These are phyloP conservation scores for Chytridiales sp. DNA, from an alignment of 371 early-diverging fungal genomes.

Conservation along the genomic window DNA sequence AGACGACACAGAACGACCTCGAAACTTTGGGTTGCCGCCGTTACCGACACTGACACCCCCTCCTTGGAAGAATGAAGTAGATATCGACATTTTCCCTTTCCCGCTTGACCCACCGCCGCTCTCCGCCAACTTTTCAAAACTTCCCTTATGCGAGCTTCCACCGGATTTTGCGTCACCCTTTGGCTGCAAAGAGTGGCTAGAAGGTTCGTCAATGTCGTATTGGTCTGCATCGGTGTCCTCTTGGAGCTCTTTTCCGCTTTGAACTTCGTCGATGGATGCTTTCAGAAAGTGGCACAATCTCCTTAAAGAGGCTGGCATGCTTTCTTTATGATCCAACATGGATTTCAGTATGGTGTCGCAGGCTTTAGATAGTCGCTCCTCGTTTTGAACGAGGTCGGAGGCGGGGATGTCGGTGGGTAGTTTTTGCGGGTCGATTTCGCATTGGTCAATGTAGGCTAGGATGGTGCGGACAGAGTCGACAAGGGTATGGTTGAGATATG, in stretches of 20 bases:
- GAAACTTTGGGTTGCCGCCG: too few species aligned
- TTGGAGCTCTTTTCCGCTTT: not conserved
- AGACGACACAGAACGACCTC: too few species aligned
- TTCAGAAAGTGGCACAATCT: conserved; percentile 39
- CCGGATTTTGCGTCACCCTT: not conserved
- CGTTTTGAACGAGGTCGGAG: conserved; percentile 17
- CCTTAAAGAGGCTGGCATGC: conserved; percentile 34
- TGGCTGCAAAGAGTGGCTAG: not conserved
- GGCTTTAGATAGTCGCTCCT: conserved; percentile 19
- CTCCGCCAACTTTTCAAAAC: not conserved
- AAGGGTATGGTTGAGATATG: conserved; percentile 34
- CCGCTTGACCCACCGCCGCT: not conserved
- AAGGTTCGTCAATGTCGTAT: not conserved
- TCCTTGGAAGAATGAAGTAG: too few species aligned
- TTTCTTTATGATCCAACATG: conserved; percentile 23
- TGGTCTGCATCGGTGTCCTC: not conserved
- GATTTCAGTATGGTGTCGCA: conserved; percentile 23
- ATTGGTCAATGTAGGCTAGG: conserved; percentile 25
- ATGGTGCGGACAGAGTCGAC: conserved; percentile 30
- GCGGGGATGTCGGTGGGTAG: conserved; percentile 4
- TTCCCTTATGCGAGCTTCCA: conserved; percentile 1
- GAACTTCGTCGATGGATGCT: conserved; percentile 21
- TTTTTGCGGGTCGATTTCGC: conserved; percentile 48
- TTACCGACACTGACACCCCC: too few species aligned
- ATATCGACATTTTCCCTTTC: too few species aligned